Percentiles rank a stretch among this genome's conserved stretches.
Evolutionary conservation across 1,284 basidiomycete genomes (phyloP).

Genomic region (Pseudozyma flocculosa): DNA sequence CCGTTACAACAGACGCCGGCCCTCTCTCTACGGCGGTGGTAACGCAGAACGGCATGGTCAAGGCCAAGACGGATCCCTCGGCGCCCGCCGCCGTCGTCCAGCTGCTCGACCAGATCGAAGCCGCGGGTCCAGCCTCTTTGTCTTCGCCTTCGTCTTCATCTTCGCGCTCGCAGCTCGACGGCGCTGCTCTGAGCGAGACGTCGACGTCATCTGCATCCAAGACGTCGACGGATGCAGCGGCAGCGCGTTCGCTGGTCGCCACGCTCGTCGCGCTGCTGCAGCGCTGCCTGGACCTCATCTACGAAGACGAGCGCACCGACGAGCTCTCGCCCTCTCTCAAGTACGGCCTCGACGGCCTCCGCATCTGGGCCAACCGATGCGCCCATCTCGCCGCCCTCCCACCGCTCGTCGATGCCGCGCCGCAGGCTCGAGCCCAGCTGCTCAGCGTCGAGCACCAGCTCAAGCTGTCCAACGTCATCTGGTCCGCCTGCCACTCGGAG

Average conservation of each 20-base stretch:
- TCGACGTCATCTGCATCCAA: conserved; percentile 15
- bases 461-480: conserved; percentile 24
- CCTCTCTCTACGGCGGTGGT: no score
- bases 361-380: conserved; percentile 13
- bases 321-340: conserved; percentile 8
- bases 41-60: no score
- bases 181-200: no score
- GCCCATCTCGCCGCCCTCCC: conserved; percentile 7
- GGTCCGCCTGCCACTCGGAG: conserved; percentile 33
- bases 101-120: conserved; percentile 22
- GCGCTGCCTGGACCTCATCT: not conserved
- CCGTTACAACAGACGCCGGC: no score
- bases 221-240: not conserved
- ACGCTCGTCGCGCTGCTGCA: not conserved
- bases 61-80: conserved; percentile 30
- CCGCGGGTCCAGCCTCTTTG: conserved; percentile 4
- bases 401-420: conserved; percentile 8
- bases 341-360: conserved; percentile 29
- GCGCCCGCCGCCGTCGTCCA: conserved; percentile 22
- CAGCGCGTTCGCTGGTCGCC: not conserved
- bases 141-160: no score
- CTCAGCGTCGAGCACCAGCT: conserved; percentile 12
- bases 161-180: no score
- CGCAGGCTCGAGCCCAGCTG: no score
- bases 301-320: conserved; percentile 7